Conservation (phyloP, 116 monocot species). For the Posidonia oceanica region DNA sequence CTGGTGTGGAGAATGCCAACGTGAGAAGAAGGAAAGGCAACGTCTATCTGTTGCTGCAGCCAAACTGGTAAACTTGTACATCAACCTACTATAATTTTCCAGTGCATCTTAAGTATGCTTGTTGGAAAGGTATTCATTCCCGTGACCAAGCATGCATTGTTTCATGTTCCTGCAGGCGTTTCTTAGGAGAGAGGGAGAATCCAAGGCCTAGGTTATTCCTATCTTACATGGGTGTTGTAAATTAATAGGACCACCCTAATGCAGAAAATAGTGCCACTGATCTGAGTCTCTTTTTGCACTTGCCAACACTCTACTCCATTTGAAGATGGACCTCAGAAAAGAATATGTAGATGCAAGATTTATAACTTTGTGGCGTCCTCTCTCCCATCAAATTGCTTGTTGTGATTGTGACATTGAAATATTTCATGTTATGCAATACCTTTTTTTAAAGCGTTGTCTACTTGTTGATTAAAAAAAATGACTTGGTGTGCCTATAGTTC, state of each 20-base stretch:
- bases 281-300: background rate
- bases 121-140: too few species aligned
- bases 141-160: background rate
- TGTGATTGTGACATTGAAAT: background rate
- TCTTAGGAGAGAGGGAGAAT: conserved; percentile 34
- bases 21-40: conserved; percentile 80
- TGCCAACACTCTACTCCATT: background rate
- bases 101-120: too few species aligned
- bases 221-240: background rate
- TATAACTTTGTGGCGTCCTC: background rate
- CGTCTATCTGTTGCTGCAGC: conserved; percentile 62
- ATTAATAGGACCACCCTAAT: background rate
- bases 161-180: conserved; percentile 31
- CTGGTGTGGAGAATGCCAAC: conserved; percentile 90
- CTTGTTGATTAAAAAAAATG: too few species aligned
- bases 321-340: background rate
- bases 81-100: background rate
- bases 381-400: background rate
- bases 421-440: too few species aligned
- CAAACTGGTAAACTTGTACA: conserved; percentile 40
- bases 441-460: too few species aligned
- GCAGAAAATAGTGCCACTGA: background rate
- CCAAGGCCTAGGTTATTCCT: conserved; percentile 11
- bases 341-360: background rate
- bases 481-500: too few species aligned